Conservation (phyloP, 2,329 filamentous ascomycete species). For the Stachybotrys chartarum region DNA sequence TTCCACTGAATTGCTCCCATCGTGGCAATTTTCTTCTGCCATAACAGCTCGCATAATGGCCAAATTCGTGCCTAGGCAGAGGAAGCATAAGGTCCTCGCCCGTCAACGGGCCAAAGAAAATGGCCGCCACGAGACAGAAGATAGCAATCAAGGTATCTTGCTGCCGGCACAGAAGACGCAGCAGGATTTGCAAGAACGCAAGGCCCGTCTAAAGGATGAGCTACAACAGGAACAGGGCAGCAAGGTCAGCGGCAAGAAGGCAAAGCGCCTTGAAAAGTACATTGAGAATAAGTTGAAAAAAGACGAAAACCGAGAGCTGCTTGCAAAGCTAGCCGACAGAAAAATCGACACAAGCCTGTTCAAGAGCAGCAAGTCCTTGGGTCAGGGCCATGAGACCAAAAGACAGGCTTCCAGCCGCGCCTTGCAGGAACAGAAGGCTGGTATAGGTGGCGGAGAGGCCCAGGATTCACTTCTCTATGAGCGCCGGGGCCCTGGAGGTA, state of each 20-base stretch:
- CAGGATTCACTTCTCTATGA: conserved; percentile 46
- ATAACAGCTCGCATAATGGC: conserved; percentile 27
- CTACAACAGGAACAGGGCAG: conserved; percentile 39
- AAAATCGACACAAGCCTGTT: conserved; percentile 80
- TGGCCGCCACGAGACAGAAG: conserved; percentile 29
- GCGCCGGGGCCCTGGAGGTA: conserved; percentile 18
- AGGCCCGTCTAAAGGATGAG: conserved; percentile 46
- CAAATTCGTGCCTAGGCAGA: conserved; percentile 56
- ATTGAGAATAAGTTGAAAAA: conserved; percentile 88
- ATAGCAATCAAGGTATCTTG: conserved; percentile 26
- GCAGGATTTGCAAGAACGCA: conserved; percentile 45
- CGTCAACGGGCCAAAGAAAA: conserved; percentile 46
- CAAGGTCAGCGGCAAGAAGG: conserved; percentile 58
- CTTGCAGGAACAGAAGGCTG: conserved; percentile 57
- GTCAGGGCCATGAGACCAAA: conserved; percentile 64
- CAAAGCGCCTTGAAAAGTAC: conserved; percentile 61
- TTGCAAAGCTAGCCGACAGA: conserved; percentile 72
- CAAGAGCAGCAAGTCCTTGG: conserved; percentile 69
- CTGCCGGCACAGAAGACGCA: conserved; percentile 29
- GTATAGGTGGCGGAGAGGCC: conserved; percentile 48
- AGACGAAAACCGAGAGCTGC: conserved; percentile 78
- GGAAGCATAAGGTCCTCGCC: conserved; percentile 63
- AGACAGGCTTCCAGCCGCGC: conserved; percentile 59
- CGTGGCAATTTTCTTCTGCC: too few species aligned
- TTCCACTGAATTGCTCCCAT: too few species aligned